phyloP scores from a whole-genome alignment of 441 rosid genomes.

The Macaranga tanarius region DNA sequence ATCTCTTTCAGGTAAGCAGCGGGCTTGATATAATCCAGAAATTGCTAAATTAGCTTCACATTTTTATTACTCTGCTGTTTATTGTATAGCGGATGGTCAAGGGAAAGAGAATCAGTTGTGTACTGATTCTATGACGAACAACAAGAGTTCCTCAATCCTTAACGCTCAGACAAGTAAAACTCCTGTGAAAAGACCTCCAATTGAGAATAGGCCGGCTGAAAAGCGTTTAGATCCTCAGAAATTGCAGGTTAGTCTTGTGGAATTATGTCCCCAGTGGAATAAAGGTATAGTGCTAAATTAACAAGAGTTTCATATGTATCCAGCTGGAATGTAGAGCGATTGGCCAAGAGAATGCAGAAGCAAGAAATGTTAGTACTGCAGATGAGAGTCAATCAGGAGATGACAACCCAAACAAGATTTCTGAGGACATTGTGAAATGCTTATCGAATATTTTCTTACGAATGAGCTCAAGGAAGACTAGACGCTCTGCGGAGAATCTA shows the following conservation, averaged over 20 bases:
- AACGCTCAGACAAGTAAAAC: slow-evolving; percentile 37
- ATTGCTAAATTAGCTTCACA: background rate
- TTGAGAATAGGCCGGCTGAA: slow-evolving; percentile 29
- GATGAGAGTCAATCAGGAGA: slow-evolving; percentile 32
- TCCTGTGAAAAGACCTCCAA: slow-evolving; percentile 35
- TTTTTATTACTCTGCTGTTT: background rate
- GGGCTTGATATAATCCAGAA: background rate
- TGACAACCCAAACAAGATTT: slow-evolving; percentile 56
- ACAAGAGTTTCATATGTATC: slow-evolving; percentile 18
- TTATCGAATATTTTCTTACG: slow-evolving; percentile 57
- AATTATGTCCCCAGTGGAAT: background rate
- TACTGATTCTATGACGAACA: slow-evolving; percentile 34
- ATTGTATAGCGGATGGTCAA: slow-evolving; percentile 32
- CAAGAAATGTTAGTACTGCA: slow-evolving; percentile 25
- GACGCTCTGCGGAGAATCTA: slow-evolving; percentile 31
- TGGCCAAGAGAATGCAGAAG: slow-evolving; percentile 43
- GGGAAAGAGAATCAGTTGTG: slow-evolving; percentile 46
- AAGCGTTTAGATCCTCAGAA: slow-evolving; percentile 45
- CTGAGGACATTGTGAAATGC: slow-evolving; percentile 69
- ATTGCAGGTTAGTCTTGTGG: slow-evolving; percentile 39
- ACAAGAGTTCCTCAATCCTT: slow-evolving; percentile 26
- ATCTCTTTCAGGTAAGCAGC: slow-evolving; percentile 37
- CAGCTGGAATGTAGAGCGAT: slow-evolving; percentile 42
- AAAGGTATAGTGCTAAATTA: slow-evolving; percentile 16
- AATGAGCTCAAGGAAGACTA: slow-evolving; percentile 51